These are phyloP conservation scores for Dryas integrifolia DNA, from an alignment of 331 rosid species.

Conservation along the genomic window DNA sequence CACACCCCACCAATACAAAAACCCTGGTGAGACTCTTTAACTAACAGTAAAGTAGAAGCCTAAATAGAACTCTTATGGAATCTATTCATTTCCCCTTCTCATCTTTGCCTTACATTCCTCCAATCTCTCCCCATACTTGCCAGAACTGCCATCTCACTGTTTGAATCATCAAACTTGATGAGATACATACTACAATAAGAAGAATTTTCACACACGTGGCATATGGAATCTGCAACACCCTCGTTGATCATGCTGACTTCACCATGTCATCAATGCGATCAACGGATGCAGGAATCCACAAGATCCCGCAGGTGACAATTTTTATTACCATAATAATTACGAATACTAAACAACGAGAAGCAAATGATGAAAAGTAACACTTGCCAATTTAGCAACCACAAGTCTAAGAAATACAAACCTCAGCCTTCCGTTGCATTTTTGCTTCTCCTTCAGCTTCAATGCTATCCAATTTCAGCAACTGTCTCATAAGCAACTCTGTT, in stretches of 20 bases:
- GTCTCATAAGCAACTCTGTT: slow-evolving; percentile 81
- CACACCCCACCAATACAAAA: not conserved
- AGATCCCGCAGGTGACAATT: not conserved
- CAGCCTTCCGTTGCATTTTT: slow-evolving; percentile 73
- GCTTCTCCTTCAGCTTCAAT: slow-evolving; percentile 86
- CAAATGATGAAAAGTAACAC: too few relatives aligned
- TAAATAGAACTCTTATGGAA: not conserved
- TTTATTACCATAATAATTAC: not conserved
- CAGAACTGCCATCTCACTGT: not conserved
- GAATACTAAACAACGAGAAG: too few relatives aligned
- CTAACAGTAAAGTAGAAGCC: not conserved
- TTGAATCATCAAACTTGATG: not conserved
- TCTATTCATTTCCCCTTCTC: not conserved
- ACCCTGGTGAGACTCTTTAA: not conserved
- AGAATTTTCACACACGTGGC: not conserved
- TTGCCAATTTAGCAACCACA: not conserved
- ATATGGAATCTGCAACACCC: not conserved
- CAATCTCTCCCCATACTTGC: not conserved
- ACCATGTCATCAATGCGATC: not conserved
- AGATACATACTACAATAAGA: not conserved
- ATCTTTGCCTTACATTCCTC: not conserved
- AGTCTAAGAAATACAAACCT: slow-evolving; percentile 46
- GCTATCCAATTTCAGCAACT: slow-evolving; percentile 73
- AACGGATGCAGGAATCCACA: not conserved
- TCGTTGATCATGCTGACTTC: not conserved